Percentiles rank a stretch among this genome's conserved stretches.
These are phyloP conservation scores for Apiotrichum mycotoxinovorans DNA, from an alignment of 1,284 basidiomycete species.

Conservation along the genomic window DNA sequence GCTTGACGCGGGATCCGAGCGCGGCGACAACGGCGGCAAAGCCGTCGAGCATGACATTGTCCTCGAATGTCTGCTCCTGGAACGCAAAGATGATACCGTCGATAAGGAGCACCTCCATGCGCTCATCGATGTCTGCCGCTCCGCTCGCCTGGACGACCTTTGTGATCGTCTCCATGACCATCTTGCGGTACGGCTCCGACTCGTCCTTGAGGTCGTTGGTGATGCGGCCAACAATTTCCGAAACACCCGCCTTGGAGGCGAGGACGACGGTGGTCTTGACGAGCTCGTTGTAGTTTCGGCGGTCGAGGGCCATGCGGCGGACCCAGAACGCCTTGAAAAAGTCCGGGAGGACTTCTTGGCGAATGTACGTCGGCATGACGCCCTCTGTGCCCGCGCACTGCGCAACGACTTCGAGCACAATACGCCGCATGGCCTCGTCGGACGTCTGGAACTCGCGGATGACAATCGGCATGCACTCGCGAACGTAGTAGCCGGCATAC, in stretches of 20 bases:
- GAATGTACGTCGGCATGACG: constrained; percentile 88
- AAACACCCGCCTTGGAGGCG: constrained; percentile 91
- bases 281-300: constrained; percentile 93
- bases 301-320: constrained; percentile 92
- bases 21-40: constrained; percentile 97
- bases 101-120: constrained; percentile 87
- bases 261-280: constrained; percentile 98
- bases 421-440: constrained; percentile 99
- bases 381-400: constrained; percentile 98
- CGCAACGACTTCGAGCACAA: constrained; percentile 97
- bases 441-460: constrained; percentile 99
- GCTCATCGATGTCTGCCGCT: constrained; percentile 93
- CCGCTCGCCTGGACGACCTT: constrained; percentile 90
- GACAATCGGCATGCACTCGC: constrained; percentile 94
- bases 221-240: constrained; percentile 90
- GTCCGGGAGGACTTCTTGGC: constrained; percentile 96
- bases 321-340: constrained; percentile 99
- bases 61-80: constrained; percentile 98
- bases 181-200: constrained; percentile 95
- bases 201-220: constrained; percentile 97
- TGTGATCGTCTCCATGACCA: constrained; percentile 99
- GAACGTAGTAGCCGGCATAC: constrained; percentile 96
- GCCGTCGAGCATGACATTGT: constrained; percentile 98
- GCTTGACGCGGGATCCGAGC: constrained; percentile 95
- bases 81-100: constrained; percentile 99